Evolutionary conservation across 1,284 basidiomycete species (phyloP).

Genomic region (Schizopora paradoxa): DNA sequence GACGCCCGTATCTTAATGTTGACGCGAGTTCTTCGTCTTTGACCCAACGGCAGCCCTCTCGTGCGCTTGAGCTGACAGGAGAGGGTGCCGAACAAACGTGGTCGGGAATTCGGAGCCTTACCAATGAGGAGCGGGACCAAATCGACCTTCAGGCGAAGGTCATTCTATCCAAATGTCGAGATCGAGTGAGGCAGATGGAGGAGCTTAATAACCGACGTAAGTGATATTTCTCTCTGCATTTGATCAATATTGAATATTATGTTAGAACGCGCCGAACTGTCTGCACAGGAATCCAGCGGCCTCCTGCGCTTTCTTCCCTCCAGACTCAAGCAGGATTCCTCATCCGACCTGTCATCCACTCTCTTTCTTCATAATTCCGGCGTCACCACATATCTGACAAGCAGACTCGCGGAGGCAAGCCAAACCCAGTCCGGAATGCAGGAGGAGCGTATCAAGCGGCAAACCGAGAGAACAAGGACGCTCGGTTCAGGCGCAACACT

Average conservation of each 20-base stretch:
- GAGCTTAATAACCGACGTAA: conserved; percentile 77
- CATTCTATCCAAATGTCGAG: conserved; percentile 76
- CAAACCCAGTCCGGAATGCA: conserved; percentile 82
- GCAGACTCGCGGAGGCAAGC: conserved; percentile 71
- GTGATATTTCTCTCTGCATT: conserved; percentile 25
- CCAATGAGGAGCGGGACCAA: conserved; percentile 84
- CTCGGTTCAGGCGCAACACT: conserved; percentile 68
- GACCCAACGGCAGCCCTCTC: conserved; percentile 42
- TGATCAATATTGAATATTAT: conserved; percentile 16
- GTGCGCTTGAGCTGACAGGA: conserved; percentile 56
- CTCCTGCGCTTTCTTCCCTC: conserved; percentile 61
- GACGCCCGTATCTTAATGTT: conserved; percentile 75
- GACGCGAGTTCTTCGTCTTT: conserved; percentile 50
- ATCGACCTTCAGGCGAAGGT: conserved; percentile 85
- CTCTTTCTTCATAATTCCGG: conserved; percentile 78
- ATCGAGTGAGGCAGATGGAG: conserved; percentile 83
- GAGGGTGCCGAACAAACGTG: conserved; percentile 49
- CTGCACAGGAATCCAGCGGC: conserved; percentile 55
- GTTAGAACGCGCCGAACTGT: conserved; percentile 61
- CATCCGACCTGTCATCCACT: conserved; percentile 58
- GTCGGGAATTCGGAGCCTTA: conserved; percentile 66
- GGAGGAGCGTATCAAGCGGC: conserved; percentile 79
- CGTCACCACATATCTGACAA: conserved; percentile 81
- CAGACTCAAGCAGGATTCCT: conserved; percentile 55
- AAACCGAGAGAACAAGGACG: conserved; percentile 71